Percentiles rank a stretch among this genome's conserved stretches.
phyloP scores from a whole-genome alignment of 352 stramenopile genomes.

The Globisporangium sylvaticum region DNA sequence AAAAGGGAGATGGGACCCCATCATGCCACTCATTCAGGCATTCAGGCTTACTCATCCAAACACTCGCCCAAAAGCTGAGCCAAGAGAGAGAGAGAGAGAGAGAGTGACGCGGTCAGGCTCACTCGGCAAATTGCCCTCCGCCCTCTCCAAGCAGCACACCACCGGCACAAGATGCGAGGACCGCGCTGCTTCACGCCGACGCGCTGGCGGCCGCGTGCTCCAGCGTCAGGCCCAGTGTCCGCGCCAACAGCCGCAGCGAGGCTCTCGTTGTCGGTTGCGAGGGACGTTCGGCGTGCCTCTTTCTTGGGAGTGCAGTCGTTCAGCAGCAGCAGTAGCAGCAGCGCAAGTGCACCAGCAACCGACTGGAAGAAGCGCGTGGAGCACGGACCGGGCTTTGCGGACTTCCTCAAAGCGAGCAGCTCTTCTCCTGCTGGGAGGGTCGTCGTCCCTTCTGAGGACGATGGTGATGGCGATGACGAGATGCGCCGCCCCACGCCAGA shows the following conservation, averaged over 20 bases:
- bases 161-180: neutral
- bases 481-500: slow-evolving; percentile 11
- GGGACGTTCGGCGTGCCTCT: neutral
- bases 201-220: neutral
- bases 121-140: slow-evolving; percentile 2
- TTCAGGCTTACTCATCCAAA: neutral
- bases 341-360: neutral
- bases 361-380: slow-evolving; percentile 34
- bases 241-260: neutral
- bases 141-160: neutral
- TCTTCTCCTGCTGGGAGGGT: neutral
- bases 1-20: neutral
- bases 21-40: neutral
- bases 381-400: slow-evolving; percentile 27
- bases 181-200: neutral
- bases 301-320: neutral
- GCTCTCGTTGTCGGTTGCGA: neutral
- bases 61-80: neutral
- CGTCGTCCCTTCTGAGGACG: neutral
- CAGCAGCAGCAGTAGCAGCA: neutral
- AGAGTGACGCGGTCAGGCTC: neutral
- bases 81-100: neutral
- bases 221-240: neutral
- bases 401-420: slow-evolving; percentile 28
- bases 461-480: slow-evolving; percentile 3